A percentile compares a stretch with the other conserved stretches of the same genome.
phyloP scores from a whole-genome alignment of 139 green algal species.

The Chlorella sp. region DNA sequence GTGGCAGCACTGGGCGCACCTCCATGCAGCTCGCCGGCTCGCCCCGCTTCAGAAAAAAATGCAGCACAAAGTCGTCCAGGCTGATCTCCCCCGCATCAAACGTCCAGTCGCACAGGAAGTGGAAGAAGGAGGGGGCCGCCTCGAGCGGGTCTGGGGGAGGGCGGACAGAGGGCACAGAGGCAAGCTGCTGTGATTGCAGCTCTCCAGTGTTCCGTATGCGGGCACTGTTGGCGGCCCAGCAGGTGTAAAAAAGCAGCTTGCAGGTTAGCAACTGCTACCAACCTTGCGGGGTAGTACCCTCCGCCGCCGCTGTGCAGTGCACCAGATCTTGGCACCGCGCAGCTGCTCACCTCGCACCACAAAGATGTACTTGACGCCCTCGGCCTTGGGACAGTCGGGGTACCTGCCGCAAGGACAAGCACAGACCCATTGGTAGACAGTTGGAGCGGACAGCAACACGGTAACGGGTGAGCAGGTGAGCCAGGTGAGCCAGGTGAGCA shows the following conservation, averaged over 20 bases:
- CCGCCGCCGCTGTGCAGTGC: too few species aligned
- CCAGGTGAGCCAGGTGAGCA: too few species aligned
- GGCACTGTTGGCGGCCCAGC: too few species aligned
- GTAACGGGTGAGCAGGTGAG: too few species aligned
- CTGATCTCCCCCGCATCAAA: conserved; percentile 11
- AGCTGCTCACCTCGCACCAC: conserved; percentile 39
- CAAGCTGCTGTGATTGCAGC: too few species aligned
- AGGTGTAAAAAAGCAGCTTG: too few species aligned
- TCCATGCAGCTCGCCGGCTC: conserved; percentile 1
- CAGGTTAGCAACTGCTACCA: too few species aligned
- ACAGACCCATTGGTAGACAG: background rate
- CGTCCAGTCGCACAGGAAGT: conserved; percentile 46
- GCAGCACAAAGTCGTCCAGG: conserved; percentile 41
- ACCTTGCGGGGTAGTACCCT: too few species aligned
- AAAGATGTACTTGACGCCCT: conserved; percentile 48
- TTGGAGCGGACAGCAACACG: background rate
- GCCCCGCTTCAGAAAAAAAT: conserved; percentile 38
- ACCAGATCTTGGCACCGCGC: too few species aligned
- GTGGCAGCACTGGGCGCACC: too few species aligned
- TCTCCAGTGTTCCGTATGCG: too few species aligned
- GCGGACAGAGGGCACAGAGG: background rate
- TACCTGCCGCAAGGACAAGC: too few species aligned
- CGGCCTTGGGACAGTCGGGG: conserved; percentile 4
- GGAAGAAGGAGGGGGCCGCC: conserved; percentile 53
- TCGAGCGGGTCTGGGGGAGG: conserved; percentile 38